Evolutionary conservation across 306 rosid species (phyloP), one percentile per base, ranked within the genome.

Genomic region (Glycine soja): DNA sequence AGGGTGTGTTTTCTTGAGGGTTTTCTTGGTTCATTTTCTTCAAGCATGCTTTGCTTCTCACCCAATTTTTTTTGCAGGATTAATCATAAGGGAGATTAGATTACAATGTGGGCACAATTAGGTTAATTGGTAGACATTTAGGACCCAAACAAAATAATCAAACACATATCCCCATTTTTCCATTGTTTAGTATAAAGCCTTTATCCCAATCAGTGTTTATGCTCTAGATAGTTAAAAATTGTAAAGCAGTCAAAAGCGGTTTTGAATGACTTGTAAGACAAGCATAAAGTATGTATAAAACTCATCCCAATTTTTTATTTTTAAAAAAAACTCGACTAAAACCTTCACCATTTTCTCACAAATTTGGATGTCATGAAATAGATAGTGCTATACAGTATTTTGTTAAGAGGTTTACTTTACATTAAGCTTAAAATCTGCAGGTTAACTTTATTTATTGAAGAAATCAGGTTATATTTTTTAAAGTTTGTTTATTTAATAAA

Each of bases 1-100:
- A 15, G 46, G 3, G 64, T 85, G 92, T 88, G 92, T 87, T 91
- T 91, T 81, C 78, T 78, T n/a, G 36, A 5, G 15, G 1, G 3
- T 32, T 84, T 82, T 73, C 19, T 32, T 7, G 42, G 0, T 50
- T 10, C 32, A 58, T 77, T 72, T 82, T 89, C 83, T 67, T 34
- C 5, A 0, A 30, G 18, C 24, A 3, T 71, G 34, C n/a, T 77
- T 48, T 10, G 46, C 3, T 14, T 85, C 38, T 77, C n/a, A 46
- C 19, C 52, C 18, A 13, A 8, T 0, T 0, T 1, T 9, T 80
- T 74, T 78, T 43, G 3, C 8, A 19, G 11, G 62, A 45, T 63
- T 47, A 52, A 72, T 62, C 73, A 54, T 13, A 10, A 65, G 8
- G 43, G 54, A 57, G 71, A 7, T 7, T 7, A 24, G 78, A 51